Evolutionary conservation across 2,329 filamentous ascomycete genomes (phyloP).

Genomic region (Elsinoe perseae): DNA sequence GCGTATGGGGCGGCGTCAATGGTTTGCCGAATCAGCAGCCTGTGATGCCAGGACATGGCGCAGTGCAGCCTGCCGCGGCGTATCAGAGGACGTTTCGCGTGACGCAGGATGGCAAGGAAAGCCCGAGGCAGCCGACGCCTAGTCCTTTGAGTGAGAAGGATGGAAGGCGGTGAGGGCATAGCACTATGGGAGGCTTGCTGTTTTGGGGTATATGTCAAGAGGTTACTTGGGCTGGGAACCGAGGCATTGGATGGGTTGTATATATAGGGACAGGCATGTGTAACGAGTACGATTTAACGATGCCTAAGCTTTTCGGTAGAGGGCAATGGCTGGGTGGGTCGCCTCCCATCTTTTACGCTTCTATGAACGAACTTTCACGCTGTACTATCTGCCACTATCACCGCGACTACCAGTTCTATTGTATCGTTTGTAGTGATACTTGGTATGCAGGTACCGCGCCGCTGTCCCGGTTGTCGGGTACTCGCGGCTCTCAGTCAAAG

Average conservation of each 20-base stretch:
- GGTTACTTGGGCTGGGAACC: neutral
- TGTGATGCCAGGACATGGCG: constrained; percentile 2
- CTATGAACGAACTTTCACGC: too few relatives aligned
- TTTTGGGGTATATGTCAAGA: neutral
- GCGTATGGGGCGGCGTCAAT: constrained; percentile 3
- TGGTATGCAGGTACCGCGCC: neutral
- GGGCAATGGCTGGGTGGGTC: neutral
- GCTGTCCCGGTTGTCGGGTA: neutral
- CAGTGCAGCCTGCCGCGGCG: neutral
- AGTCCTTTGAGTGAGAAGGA: constrained; percentile 25
- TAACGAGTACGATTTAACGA: constrained; percentile 2
- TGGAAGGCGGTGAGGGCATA: neutral
- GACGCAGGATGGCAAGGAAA: constrained; percentile 20
- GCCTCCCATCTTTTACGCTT: neutral
- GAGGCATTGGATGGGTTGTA: neutral
- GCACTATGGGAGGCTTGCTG: too few relatives aligned
- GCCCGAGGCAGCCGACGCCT: constrained; percentile 27
- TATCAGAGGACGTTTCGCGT: neutral
- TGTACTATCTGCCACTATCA: too few relatives aligned
- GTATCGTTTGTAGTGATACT: neutral
- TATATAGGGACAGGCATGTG: neutral
- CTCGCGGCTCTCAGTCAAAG: neutral
- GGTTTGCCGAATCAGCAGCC: constrained; percentile 9
- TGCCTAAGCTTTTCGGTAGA: neutral
- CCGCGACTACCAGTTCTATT: too few relatives aligned